phyloP scores from a whole-genome alignment of 495 filamentous ascomycete species.

The Penicillium steckii region DNA sequence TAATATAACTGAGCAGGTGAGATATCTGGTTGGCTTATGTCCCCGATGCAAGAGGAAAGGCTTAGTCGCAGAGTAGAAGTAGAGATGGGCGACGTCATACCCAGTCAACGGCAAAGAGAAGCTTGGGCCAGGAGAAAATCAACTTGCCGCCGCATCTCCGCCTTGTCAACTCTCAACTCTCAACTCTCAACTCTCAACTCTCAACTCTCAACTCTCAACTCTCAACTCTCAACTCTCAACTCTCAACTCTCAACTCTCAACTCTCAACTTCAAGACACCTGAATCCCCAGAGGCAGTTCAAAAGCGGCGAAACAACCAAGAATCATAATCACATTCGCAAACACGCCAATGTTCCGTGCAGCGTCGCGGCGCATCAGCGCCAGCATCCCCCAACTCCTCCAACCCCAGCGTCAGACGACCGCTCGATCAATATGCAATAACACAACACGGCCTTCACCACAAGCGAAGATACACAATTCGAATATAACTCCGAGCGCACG shows the following conservation, averaged over 20 bases:
- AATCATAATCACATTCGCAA: background rate
- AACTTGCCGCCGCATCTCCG: slow-evolving; percentile 10
- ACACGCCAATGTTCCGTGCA: slow-evolving; percentile 33
- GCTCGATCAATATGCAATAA: slow-evolving; percentile 27
- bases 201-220: background rate
- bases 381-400: slow-evolving; percentile 14
- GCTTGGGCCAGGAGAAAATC: slow-evolving; percentile 29
- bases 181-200: background rate
- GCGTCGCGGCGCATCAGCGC: slow-evolving; percentile 35
- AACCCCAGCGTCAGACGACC: slow-evolving; percentile 16
- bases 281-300: background rate
- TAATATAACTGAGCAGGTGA: background rate
- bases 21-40: background rate
- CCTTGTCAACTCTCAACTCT: background rate
- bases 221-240: background rate
- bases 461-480: slow-evolving; percentile 8
- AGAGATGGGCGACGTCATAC: slow-evolving; percentile 29
- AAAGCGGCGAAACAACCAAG: background rate
- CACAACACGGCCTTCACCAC: slow-evolving; percentile 16
- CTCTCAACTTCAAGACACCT: background rate
- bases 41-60: background rate
- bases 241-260: background rate
- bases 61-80: background rate
- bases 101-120: slow-evolving; percentile 21
- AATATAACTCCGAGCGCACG: slow-evolving; percentile 6